Evolutionary conservation across 345 rosid species (phyloP).

Genomic region (Eucalyptus polybractea): DNA sequence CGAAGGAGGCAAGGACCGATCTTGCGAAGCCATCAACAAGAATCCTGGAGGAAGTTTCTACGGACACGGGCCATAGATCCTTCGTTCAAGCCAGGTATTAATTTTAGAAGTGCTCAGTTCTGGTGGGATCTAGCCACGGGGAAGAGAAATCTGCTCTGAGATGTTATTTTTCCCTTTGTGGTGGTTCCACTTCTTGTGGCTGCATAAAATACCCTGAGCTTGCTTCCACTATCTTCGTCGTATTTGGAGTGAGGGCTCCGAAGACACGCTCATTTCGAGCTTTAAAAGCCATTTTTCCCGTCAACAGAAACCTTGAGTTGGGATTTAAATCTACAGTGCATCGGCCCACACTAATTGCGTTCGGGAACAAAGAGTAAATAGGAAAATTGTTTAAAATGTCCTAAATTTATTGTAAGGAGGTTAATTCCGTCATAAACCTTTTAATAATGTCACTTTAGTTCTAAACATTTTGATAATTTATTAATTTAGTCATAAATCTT

Average conservation of each 20-base stretch:
- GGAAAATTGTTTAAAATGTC: no score
- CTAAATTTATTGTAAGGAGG: no score
- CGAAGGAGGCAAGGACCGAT: neutral
- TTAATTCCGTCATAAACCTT: accelerated
- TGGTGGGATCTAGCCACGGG: neutral
- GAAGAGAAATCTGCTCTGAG: neutral
- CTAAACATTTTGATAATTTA: accelerated
- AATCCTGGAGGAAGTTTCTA: neutral
- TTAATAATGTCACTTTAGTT: accelerated
- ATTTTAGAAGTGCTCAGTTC: neutral
- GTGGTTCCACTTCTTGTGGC: neutral
- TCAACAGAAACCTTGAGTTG: neutral
- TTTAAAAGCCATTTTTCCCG: neutral
- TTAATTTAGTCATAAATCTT: accelerated
- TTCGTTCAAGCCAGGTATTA: neutral
- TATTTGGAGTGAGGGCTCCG: neutral
- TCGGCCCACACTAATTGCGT: accelerated
- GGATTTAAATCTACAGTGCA: neutral
- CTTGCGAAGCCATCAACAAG: neutral
- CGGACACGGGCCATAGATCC: neutral
- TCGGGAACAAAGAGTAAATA: accelerated
- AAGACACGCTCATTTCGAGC: neutral
- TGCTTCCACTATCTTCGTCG: neutral
- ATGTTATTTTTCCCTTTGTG: neutral
- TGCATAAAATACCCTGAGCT: neutral